phyloP scores from a whole-genome alignment of 371 early-diverging fungal genomes.

The Rhizopus sp. region DNA sequence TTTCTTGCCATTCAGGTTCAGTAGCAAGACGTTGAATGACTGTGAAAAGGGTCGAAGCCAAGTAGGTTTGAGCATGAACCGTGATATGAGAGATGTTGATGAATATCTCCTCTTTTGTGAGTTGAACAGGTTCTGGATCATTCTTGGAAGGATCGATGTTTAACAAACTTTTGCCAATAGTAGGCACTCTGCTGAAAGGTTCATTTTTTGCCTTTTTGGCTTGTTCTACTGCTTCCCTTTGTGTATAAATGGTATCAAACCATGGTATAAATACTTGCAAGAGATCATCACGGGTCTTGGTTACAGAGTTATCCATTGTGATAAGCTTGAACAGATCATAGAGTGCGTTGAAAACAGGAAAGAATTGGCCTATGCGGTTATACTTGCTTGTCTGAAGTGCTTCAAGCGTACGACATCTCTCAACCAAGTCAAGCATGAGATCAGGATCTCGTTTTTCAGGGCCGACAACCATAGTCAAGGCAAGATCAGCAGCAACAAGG shows the following conservation, averaged over 20 bases:
- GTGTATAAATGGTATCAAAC: conserved; percentile 9
- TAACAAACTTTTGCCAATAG: conserved; percentile 20
- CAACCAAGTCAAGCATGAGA: conserved; percentile 17
- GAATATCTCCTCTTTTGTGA: conserved; percentile 36
- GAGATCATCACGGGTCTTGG: conserved; percentile 8
- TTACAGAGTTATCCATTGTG: not conserved
- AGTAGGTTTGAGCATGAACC: conserved; percentile 38
- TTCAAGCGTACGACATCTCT: conserved; percentile 19
- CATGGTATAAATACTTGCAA: conserved; percentile 16
- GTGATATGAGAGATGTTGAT: conserved; percentile 40
- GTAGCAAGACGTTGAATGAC: conserved; percentile 41
- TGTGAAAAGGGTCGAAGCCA: conserved; percentile 37
- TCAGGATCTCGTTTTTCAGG: conserved; percentile 17
- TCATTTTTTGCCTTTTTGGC: not conserved
- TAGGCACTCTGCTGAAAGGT: not conserved
- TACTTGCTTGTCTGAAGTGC: conserved; percentile 23
- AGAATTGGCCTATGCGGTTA: conserved; percentile 32
- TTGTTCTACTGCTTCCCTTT: not conserved
- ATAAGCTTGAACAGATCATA: conserved; percentile 11
- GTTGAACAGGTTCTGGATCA: conserved; percentile 38
- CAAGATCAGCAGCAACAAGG: conserved; percentile 34
- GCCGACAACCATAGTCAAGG: conserved; percentile 32
- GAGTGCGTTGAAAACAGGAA: conserved; percentile 10
- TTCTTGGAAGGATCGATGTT: conserved; percentile 36
- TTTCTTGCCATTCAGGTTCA: conserved; percentile 30